These are phyloP conservation scores for Nannizziopsis arthrosporioides DNA, from an alignment of 2,329 filamentous ascomycete species.

Conservation along the genomic window DNA sequence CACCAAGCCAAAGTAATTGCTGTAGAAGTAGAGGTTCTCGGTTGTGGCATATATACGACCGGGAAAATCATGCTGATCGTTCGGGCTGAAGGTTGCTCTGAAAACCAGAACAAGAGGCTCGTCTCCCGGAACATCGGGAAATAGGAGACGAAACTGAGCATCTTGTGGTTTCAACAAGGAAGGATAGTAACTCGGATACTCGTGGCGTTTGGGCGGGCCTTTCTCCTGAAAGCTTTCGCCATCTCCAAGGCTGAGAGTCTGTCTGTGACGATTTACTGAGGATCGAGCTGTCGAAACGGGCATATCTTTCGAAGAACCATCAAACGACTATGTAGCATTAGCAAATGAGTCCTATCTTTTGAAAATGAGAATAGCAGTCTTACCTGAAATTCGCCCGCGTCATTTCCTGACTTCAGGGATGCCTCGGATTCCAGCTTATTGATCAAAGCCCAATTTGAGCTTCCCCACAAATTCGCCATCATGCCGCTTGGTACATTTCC, in stretches of 20 bases:
- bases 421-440: conserved; percentile 50
- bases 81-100: conserved; percentile 75
- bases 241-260: conserved; percentile 44
- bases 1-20: conserved; percentile 82
- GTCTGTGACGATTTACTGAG: conserved; percentile 37
- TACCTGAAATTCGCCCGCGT: conserved; percentile 14
- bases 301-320: conserved; percentile 18
- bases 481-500: conserved; percentile 70
- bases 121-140: conserved; percentile 63
- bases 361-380: not conserved
- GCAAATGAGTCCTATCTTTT: not conserved
- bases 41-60: conserved; percentile 80
- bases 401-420: conserved; percentile 21
- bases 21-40: conserved; percentile 89
- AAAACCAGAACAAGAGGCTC: conserved; percentile 88
- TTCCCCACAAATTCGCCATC: conserved; percentile 90
- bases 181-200: conserved; percentile 66
- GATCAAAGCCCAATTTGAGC: conserved; percentile 63
- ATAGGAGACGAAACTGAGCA: conserved; percentile 83
- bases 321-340: conserved; percentile 12
- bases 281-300: conserved; percentile 19
- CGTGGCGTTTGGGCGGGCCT: conserved; percentile 32
- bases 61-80: conserved; percentile 64
- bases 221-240: conserved; percentile 27
- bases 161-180: conserved; percentile 73